A percentile compares a stretch with the other conserved stretches of the same genome.
Conservation (phyloP, 169 alveolate genomes). For the Babesia divergens region DNA sequence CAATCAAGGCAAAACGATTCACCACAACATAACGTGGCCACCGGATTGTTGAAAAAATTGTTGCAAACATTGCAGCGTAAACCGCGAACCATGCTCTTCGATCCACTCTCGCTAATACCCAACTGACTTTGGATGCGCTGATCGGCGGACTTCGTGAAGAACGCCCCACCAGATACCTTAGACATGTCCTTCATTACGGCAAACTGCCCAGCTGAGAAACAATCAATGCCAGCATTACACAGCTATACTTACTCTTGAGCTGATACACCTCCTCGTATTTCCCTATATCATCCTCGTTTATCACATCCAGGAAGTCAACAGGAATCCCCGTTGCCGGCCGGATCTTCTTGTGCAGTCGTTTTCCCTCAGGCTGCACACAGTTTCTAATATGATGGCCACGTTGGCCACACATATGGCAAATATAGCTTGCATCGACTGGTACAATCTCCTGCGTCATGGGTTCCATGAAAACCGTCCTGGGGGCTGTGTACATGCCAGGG, state of each 20-base stretch:
- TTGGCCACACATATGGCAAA: slow-evolving; percentile 86
- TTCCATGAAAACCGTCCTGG: neutral
- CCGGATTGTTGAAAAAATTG: slow-evolving; percentile 76
- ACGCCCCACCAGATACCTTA: slow-evolving; percentile 83
- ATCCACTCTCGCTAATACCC: slow-evolving; percentile 68
- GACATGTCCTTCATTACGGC: slow-evolving; percentile 81
- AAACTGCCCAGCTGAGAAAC: slow-evolving; percentile 75
- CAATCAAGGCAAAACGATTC: slow-evolving; percentile 80
- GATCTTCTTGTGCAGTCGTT: slow-evolving; percentile 75
- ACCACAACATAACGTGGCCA: slow-evolving; percentile 81
- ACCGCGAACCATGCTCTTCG: slow-evolving; percentile 57
- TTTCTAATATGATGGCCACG: slow-evolving; percentile 82
- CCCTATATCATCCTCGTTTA: slow-evolving; percentile 72
- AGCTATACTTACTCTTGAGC: slow-evolving; percentile 48
- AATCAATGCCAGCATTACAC: neutral
- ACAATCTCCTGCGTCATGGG: neutral
- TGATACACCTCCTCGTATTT: slow-evolving; percentile 78
- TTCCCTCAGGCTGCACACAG: slow-evolving; percentile 74
- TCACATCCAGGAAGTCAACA: slow-evolving; percentile 74
- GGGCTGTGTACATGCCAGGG: neutral
- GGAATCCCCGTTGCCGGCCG: slow-evolving; percentile 86
- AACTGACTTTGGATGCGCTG: slow-evolving; percentile 75
- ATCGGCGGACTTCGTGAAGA: slow-evolving; percentile 80
- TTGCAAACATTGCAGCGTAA: slow-evolving; percentile 76
- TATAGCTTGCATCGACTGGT: slow-evolving; percentile 62